Evolutionary conservation across 192 early-diverging fungal species (phyloP).

Genomic region (Pilobolus umbonatus): DNA sequence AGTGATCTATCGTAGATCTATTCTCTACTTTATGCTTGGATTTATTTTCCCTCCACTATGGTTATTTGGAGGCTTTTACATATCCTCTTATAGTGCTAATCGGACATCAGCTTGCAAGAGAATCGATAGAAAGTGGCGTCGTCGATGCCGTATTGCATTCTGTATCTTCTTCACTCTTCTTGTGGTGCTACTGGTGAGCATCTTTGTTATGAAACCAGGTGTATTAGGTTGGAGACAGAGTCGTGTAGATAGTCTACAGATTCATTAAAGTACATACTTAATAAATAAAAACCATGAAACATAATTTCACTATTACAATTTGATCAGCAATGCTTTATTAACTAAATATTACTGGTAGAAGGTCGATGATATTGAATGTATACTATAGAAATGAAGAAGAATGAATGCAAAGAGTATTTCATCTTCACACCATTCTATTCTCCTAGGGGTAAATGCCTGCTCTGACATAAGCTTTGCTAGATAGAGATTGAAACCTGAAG

Average conservation of each 20-base stretch:
- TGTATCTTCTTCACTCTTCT: background rate
- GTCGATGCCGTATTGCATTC: constrained; percentile 14
- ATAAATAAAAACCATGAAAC: no score
- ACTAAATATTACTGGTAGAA: no score
- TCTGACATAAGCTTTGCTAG: no score
- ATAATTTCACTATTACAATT: no score
- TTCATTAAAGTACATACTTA: no score
- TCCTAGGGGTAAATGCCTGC: no score
- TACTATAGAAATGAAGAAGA: no score
- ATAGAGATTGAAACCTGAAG: no score
- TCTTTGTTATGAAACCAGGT: constrained; percentile 13
- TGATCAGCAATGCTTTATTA: no score
- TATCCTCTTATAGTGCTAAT: background rate
- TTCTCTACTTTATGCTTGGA: constrained; percentile 24
- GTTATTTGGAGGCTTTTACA: constrained; percentile 20
- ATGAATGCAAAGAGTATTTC: no score
- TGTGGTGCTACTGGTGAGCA: constrained; percentile 1
- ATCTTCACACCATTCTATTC: no score
- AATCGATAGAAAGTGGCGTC: constrained; percentile 20
- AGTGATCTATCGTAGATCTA: constrained; percentile 2
- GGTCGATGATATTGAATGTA: no score
- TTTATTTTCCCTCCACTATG: constrained; percentile 27
- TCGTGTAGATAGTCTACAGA: background rate
- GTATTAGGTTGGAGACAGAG: constrained; percentile 23
- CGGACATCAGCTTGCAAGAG: constrained; percentile 10